A percentile compares a stretch with the other conserved stretches of the same genome.
phyloP scores from a whole-genome alignment of 2,329 filamentous ascomycete species.

The Colletotrichum chrysophilum region DNA sequence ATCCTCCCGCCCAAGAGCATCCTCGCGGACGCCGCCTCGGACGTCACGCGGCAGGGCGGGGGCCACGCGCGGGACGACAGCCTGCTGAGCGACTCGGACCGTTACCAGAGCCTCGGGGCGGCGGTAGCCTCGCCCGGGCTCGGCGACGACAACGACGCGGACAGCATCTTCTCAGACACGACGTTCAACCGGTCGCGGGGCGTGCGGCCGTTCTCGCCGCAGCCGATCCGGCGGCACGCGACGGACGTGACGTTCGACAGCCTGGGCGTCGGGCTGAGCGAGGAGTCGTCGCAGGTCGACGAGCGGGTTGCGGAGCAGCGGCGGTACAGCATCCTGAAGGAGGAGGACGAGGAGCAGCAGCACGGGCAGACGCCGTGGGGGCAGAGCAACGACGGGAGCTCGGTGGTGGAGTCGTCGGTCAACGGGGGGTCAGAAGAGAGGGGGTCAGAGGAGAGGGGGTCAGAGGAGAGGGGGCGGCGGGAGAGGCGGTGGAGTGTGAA shows the following conservation, averaged over 20 bases:
- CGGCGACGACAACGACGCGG: constrained; percentile 29
- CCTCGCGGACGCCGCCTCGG: constrained; percentile 55
- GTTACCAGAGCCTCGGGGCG: constrained; percentile 61
- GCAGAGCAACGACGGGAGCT: neutral
- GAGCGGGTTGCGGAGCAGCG: constrained; percentile 13
- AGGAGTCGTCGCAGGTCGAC: constrained; percentile 22
- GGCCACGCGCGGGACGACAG: constrained; percentile 57
- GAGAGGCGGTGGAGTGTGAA: constrained; percentile 12
- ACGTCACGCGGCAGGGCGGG: constrained; percentile 34
- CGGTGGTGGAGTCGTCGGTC: neutral
- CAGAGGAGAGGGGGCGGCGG: neutral
- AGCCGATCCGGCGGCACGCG: constrained; percentile 48
- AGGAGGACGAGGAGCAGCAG: constrained; percentile 8
- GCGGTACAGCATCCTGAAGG: neutral
- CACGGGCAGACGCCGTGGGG: neutral
- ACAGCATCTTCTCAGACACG: constrained; percentile 55
- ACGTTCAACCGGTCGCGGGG: constrained; percentile 60
- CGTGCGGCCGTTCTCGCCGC: constrained; percentile 65
- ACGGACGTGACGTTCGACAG: constrained; percentile 47
- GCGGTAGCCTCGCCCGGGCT: constrained; percentile 40
- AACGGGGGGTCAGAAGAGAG: neutral
- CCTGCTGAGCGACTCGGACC: constrained; percentile 55
- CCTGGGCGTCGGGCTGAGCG: constrained; percentile 28
- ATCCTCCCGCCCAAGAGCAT: constrained; percentile 70
- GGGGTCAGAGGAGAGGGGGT: neutral